These are phyloP conservation scores for Xenoacremonium recifei DNA, from an alignment of 2,329 filamentous ascomycete genomes.

Conservation along the genomic window DNA sequence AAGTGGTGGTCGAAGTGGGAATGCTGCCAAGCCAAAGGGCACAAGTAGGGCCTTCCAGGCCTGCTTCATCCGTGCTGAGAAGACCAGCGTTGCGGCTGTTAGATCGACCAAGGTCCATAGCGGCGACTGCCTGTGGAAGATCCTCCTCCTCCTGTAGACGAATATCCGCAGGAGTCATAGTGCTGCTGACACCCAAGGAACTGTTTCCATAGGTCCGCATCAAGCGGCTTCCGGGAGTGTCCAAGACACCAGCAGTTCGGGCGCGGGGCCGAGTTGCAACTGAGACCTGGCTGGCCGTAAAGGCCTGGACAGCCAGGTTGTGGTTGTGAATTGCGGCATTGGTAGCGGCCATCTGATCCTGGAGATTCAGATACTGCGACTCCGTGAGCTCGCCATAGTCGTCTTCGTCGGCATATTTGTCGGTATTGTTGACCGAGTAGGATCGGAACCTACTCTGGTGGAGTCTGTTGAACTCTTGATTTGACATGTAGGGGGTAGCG, in stretches of 20 bases:
- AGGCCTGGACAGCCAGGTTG: conserved; percentile 90
- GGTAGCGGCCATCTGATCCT: conserved; percentile 62
- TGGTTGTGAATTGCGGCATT: conserved; percentile 79
- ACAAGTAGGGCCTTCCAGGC: conserved; percentile 84
- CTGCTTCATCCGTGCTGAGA: conserved; percentile 73
- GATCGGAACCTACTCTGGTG: conserved; percentile 88
- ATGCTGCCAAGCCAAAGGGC: conserved; percentile 98
- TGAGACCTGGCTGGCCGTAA: conserved; percentile 80
- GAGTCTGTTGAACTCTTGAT: conserved; percentile 72
- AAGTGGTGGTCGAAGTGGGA: conserved; percentile 93
- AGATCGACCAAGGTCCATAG: conserved; percentile 68
- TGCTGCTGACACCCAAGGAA: conserved; percentile 67
- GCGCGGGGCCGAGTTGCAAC: conserved; percentile 83
- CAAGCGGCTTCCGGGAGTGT: conserved; percentile 67
- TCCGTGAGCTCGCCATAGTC: conserved; percentile 65
- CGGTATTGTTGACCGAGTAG: conserved; percentile 97
- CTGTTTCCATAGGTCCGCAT: conserved; percentile 74
- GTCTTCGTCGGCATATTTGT: conserved; percentile 90
- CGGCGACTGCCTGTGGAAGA: conserved; percentile 77
- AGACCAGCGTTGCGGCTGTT: conserved; percentile 66
- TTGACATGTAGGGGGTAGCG: conserved; percentile 72
- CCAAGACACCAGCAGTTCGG: conserved; percentile 86
- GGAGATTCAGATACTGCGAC: conserved; percentile 53
- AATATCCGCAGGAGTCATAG: conserved; percentile 73
- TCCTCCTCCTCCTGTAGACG: conserved; percentile 73